Evolutionary conservation across 1,139 yeast genomes (phyloP), one percentile per base, ranked within the genome.

Genomic region (Casaregolazyma suthepensis): DNA sequence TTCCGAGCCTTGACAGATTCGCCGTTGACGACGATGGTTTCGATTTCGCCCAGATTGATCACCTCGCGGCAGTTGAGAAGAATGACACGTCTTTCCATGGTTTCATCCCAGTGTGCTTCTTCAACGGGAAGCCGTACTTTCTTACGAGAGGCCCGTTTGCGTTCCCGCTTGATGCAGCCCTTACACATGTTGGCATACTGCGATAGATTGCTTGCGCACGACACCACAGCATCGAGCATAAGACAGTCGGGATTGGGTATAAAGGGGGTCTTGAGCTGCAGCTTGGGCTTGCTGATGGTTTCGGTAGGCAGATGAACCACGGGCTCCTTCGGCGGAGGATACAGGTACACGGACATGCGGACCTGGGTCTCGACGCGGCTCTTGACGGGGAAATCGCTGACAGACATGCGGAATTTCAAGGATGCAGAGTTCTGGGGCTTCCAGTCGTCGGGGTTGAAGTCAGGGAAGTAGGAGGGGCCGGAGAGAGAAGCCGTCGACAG

Each of bases 311-410:
- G 70, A 66, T 87, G 91, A 22, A 90, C 70, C 53, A 85, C 71
- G 51, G 77, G 77, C 63, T 86, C 84, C 5, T 79, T 76, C 3
- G 95, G 93, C 1, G 90, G 80, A 2, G 96, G 96, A 43, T 81
- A 77, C 44, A 90, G 73, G 9, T 78, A 71, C 45, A 90, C 71
- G 53, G 78, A 77, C 46, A 90, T 71, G 66, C 87, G 88, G 63
- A 90, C 87, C 70, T 90, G 97, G 17, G 96, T 90, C 68, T 90
- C 97, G 6, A 90, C 97, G 61, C 97, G 78, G 12, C 96, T 87
- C 62, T 81, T 83, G 13, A 79, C 71, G 1, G 96, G 96, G 44
- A 88, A 71, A 52, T 82, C 85, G 7, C 75, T 69, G 1, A 89
- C 72, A 20, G 72, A 70, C 56, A 89, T 65, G 51, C 75, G 72